Evolutionary conservation across 192 early-diverging fungal genomes (phyloP), one percentile per base, ranked within the genome.

Genomic region (Linnemannia exigua): DNA sequence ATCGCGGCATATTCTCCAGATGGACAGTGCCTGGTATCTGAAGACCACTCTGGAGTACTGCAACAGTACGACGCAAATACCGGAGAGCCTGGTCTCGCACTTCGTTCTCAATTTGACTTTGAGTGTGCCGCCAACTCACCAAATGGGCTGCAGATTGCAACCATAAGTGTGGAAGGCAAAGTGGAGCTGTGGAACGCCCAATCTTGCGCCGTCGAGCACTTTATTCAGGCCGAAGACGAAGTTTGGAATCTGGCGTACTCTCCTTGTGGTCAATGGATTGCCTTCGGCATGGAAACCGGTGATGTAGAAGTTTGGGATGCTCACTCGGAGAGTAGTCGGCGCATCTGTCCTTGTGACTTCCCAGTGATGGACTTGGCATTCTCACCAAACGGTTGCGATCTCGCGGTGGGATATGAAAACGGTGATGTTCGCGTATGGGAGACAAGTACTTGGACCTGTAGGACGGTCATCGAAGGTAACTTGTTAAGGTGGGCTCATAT

Each of bases 131-230:
- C 31, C 2, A 51, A 31, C 16, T 72, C 71, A 2, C 44, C 71
- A 11, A 17, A 50, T 33, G 31, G 71, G 9, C 71, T 3, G 16
- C 48, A 72, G 5, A 50, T 72, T 35, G 15, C 14, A 14, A 7
- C 44, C 2, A 47, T 44, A 0, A 47, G 28, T 17, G 9, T 14
- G 1, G 71, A 47, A 11, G 41, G 46, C n/a, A 33, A 25, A 3
- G 71, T 72, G 16, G 9, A n/a, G n/a, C 14, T 72, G 11, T 72
- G 71, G 71, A 28, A 50, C 33, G 47, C 46, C 8, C 71, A 52
- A 6, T 17, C 41, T 7, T 22, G 71, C 11, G 31, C 35, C 14
- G 20, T 19, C 5, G 66, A 35, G 35, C 19, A 28, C 33, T 31
- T 11, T 16, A 3, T 67, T 14, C 66, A 67, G 8, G 31, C 31